Percentiles rank a stretch among this genome's conserved stretches.
These are phyloP conservation scores for Syzygium grande DNA, from an alignment of 345 rosid species.

Conservation along the genomic window DNA sequence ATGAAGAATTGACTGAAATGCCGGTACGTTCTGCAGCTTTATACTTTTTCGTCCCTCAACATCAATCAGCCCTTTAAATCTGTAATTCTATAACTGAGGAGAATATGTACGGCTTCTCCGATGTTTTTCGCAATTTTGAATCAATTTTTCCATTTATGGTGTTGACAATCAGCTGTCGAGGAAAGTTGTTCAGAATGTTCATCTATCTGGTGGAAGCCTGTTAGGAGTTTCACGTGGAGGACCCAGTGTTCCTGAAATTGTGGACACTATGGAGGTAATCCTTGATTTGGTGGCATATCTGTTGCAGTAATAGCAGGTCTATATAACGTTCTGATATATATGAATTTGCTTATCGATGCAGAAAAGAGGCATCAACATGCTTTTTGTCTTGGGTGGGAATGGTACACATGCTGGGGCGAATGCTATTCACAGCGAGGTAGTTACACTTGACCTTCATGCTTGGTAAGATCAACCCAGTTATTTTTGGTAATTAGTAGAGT, in stretches of 20 bases:
- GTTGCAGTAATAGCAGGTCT: background rate
- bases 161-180: constrained; percentile 61
- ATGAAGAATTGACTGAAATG: constrained; percentile 67
- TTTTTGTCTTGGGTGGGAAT: constrained; percentile 93
- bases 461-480: background rate
- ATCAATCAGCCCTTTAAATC: background rate
- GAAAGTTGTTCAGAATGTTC: constrained; percentile 93
- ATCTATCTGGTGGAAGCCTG: constrained; percentile 98
- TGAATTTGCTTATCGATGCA: constrained; percentile 18
- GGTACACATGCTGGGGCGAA: constrained; percentile 99
- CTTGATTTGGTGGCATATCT: background rate
- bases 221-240: constrained; percentile 95
- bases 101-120: background rate
- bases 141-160: constrained; percentile 1
- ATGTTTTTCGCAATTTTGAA: background rate
- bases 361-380: constrained; percentile 99
- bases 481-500: background rate
- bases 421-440: constrained; percentile 94
- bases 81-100: background rate
- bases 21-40: constrained; percentile 31
- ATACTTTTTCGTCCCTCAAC: background rate
- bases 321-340: background rate
- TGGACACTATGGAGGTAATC: constrained; percentile 69
- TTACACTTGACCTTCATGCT: background rate
- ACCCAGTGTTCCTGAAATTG: constrained; percentile 66